phyloP scores from a whole-genome alignment of 2,329 filamentous ascomycete species.

The Volutella citrinella region DNA sequence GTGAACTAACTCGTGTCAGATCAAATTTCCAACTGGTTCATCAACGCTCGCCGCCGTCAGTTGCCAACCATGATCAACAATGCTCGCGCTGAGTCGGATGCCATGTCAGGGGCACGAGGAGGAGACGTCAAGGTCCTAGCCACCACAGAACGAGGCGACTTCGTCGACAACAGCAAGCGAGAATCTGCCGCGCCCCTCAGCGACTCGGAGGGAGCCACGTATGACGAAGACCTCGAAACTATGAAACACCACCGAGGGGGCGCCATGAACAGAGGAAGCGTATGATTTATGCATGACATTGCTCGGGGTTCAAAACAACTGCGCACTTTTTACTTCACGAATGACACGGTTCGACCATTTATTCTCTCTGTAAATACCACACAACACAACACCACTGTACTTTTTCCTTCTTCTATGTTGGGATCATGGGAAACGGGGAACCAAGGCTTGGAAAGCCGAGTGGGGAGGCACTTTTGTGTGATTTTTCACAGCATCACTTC shows the following conservation, averaged over 20 bases:
- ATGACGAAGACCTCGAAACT: conserved; percentile 42
- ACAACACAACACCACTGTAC: too few relatives aligned
- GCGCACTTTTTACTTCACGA: too few relatives aligned
- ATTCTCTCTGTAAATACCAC: too few relatives aligned
- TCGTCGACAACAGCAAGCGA: conserved; percentile 34
- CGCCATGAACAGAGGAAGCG: conserved; percentile 45
- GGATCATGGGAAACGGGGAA: too few relatives aligned
- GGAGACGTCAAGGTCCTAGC: conserved; percentile 36
- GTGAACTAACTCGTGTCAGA: too few relatives aligned
- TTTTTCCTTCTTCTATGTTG: too few relatives aligned
- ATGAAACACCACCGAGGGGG: conserved; percentile 28
- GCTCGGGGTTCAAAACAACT: too few relatives aligned
- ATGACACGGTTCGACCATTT: too few relatives aligned
- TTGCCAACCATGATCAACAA: conserved; percentile 59
- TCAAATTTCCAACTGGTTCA: conserved; percentile 79
- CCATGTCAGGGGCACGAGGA: conserved; percentile 35
- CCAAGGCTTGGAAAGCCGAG: too few relatives aligned
- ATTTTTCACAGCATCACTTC: too few relatives aligned
- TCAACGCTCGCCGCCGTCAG: conserved; percentile 69
- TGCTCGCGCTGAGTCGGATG: conserved; percentile 49
- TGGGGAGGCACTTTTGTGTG: too few relatives aligned
- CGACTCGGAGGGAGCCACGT: conserved; percentile 44
- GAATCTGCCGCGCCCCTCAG: conserved; percentile 38
- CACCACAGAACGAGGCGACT: conserved; percentile 38
- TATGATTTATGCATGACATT: too few relatives aligned